phyloP scores from a whole-genome alignment of 495 filamentous ascomycete species.

The Copromyces sp. region DNA sequence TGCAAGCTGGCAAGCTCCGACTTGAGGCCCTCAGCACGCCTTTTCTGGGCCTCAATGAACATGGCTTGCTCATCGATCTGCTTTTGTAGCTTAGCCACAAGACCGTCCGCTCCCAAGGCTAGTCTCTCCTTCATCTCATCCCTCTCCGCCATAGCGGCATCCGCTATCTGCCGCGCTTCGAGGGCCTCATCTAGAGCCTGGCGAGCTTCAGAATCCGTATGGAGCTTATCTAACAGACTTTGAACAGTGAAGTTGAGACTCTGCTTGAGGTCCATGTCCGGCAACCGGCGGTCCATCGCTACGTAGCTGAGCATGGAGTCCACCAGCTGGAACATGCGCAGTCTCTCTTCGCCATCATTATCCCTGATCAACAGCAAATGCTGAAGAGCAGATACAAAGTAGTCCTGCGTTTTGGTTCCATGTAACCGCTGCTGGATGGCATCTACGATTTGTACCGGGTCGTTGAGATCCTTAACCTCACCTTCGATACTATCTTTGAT shows the following conservation, averaged over 20 bases:
- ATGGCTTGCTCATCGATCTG: slow-evolving; percentile 85
- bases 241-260: slow-evolving; percentile 97
- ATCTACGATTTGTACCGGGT: slow-evolving; percentile 86
- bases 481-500: slow-evolving; percentile 85
- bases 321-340: slow-evolving; percentile 96
- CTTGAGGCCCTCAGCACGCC: slow-evolving; percentile 79
- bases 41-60: slow-evolving; percentile 78
- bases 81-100: slow-evolving; percentile 86
- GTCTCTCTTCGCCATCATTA: slow-evolving; percentile 82
- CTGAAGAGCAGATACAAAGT: slow-evolving; percentile 91
- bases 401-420: slow-evolving; percentile 78
- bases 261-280: slow-evolving; percentile 95
- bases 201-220: slow-evolving; percentile 90
- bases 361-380: slow-evolving; percentile 90
- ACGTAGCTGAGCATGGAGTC: slow-evolving; percentile 98
- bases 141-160: slow-evolving; percentile 88
- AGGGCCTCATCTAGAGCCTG: slow-evolving; percentile 83
- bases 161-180: slow-evolving; percentile 82
- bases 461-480: slow-evolving; percentile 87
- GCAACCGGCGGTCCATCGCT: slow-evolving; percentile 91
- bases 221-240: slow-evolving; percentile 83
- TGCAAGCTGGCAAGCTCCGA: slow-evolving; percentile 83
- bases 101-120: slow-evolving; percentile 83
- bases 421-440: slow-evolving; percentile 82
- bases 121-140: slow-evolving; percentile 94